Base-by-base conservation (phyloP, 768 basidiomycete genomes). In the Leccinellum luteum region DNA sequence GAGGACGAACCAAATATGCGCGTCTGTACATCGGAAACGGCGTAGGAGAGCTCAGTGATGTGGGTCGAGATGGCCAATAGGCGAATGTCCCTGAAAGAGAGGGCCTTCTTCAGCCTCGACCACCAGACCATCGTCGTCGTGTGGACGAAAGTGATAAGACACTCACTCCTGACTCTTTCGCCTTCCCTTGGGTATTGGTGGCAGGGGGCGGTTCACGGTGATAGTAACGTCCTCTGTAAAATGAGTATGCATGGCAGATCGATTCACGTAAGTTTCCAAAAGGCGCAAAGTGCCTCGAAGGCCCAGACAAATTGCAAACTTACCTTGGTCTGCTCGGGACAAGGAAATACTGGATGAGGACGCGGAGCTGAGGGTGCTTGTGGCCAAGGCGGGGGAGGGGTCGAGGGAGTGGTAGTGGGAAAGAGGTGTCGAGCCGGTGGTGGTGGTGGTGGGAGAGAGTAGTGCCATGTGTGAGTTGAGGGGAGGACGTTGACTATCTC, bases 21-120 rank as follows among this genome's bases (percentile, higher is more conserved):
- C 51, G 92, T 91, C 73, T 94, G 90, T 31, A 94, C 90, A 72
- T 94, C 92, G 17, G 90, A 92, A 58, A 94, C 87, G 62, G 84
- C 83, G 68, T 91, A 94, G 5, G 89, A 90, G 45, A 93, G 80
- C 69, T 94, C 92, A 13, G 92, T 93, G 66, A 94, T 90, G 68
- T 88, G 89, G 0, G 90, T 89, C 31, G 90, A 91, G 65, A 91
- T 77, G 38, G 90, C 89, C 41, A 93, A 75, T 48, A 91, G 69
- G 54, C 83, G 87, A 45, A 94, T 77, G 69, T 92, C 88, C 55
- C 89, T 92, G 74, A 51, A 54, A 48, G 56, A 69, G 52, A 69
- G 51, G 7, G 55, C 67, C 48, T 56, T 70, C 64, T 63, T 70
- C 6, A 67, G 58, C 64, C 59, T 47, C 52, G 59, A 62, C 69